A percentile compares a stretch with the other conserved stretches of the same genome.
phyloP scores from a whole-genome alignment of 805 yeast genomes.

The Candida piceae region DNA sequence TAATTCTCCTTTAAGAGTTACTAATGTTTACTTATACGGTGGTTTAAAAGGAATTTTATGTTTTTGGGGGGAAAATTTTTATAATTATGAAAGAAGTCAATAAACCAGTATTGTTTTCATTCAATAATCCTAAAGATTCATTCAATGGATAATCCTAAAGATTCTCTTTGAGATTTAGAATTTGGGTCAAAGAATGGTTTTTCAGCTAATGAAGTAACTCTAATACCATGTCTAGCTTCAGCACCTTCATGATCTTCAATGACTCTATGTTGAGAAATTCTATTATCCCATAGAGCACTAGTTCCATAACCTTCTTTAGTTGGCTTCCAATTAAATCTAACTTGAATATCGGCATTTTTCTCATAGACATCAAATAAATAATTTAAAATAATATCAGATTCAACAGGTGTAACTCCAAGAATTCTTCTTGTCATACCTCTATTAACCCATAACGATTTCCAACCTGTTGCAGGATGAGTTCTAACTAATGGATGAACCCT shows the following conservation, averaged over 20 bases:
- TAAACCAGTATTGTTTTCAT: too few species aligned
- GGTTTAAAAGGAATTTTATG: conserved; percentile 51
- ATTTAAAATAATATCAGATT: conserved; percentile 42
- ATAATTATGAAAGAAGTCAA: conserved; percentile 12
- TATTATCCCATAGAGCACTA: conserved; percentile 46
- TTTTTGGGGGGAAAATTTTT: conserved; percentile 53
- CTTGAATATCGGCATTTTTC: conserved; percentile 51
- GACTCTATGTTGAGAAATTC: conserved; percentile 41
- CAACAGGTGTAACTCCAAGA: conserved; percentile 47
- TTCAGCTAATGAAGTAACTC: conserved; percentile 52
- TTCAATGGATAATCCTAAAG: conserved; percentile 32
- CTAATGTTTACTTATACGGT: conserved; percentile 38
- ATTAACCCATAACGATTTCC: conserved; percentile 54
- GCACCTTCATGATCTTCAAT: conserved; percentile 38
- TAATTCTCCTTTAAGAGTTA: conserved; percentile 39
- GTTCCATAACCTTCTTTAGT: conserved; percentile 37
- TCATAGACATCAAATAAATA: conserved; percentile 39
- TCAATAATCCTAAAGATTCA: too few species aligned
- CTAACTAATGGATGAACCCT: conserved; percentile 58
- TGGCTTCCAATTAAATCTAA: conserved; percentile 45
- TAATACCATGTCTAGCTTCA: conserved; percentile 47
- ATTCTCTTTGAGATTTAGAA: conserved; percentile 49
- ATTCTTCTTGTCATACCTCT: conserved; percentile 46
- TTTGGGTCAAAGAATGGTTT: conserved; percentile 45
- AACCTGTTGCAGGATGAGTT: conserved; percentile 62